Evolutionary conservation across 768 basidiomycete genomes (phyloP).

Genomic region (Pleurotus platypus): DNA sequence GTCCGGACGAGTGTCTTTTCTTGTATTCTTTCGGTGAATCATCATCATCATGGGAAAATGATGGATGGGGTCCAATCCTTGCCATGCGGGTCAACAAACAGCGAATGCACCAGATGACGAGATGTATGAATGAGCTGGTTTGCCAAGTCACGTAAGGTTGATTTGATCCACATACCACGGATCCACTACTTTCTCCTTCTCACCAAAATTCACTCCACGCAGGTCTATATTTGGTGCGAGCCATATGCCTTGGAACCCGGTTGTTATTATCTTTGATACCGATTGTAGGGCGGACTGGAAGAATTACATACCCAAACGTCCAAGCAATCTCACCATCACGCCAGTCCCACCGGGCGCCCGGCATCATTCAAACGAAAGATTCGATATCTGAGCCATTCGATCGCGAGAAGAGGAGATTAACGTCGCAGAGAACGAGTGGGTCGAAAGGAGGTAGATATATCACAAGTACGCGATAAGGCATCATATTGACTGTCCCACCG

Average conservation of each 20-base stretch:
- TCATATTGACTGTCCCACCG: neutral
- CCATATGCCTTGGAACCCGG: constrained; percentile 1
- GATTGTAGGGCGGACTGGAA: neutral
- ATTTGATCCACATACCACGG: constrained; percentile 5
- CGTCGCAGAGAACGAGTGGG: neutral
- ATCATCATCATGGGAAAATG: constrained; percentile 3
- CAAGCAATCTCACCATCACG: constrained; percentile 4
- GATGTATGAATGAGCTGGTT: neutral
- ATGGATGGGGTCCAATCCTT: constrained; percentile 1
- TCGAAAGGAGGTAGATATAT: constrained; percentile 4
- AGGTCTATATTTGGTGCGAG: neutral
- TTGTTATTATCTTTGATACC: neutral
- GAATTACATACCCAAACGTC: constrained; percentile 2
- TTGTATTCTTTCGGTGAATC: constrained; percentile 1
- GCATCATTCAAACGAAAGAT: constrained; percentile 2
- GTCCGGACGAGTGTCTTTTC: neutral
- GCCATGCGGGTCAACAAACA: neutral
- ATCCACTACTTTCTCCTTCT: constrained; percentile 4
- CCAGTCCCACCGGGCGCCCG: neutral
- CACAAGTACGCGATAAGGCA: neutral
- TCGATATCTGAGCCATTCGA: neutral
- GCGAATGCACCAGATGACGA: neutral
- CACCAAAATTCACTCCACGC: neutral
- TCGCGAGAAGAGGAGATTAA: constrained; percentile 5
- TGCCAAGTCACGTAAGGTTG: neutral